Percentiles rank a stretch among this genome's conserved stretches.
phyloP scores from a whole-genome alignment of 208 protist species.

The Leptomonas pyrrhocoris region DNA sequence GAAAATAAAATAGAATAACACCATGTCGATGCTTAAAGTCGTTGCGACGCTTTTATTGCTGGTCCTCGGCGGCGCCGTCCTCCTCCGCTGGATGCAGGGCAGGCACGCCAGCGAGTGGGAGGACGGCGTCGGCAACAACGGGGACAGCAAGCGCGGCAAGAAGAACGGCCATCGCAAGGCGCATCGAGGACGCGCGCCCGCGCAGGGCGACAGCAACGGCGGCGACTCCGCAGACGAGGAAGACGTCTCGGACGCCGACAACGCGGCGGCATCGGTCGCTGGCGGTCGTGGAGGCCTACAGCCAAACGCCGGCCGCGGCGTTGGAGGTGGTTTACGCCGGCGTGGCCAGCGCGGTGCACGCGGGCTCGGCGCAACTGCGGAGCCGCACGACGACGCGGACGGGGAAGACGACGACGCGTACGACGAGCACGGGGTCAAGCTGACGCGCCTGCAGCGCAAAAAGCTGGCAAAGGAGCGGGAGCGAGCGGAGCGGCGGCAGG shows the following conservation, averaged over 20 bases:
- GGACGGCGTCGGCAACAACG: not conserved
- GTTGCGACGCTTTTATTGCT: slow-evolving; percentile 17
- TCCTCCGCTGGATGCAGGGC: slow-evolving; percentile 13
- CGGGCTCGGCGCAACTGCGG: not conserved
- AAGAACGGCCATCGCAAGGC: not conserved
- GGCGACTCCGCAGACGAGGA: no score
- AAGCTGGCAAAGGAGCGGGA: slow-evolving; percentile 66
- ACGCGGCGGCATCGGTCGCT: no score
- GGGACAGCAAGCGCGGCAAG: not conserved
- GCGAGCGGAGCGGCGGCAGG: slow-evolving; percentile 51
- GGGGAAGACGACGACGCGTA: slow-evolving; percentile 13
- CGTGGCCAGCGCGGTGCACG: not conserved
- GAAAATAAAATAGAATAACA: not conserved
- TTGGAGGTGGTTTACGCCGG: not conserved
- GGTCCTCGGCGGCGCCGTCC: not conserved
- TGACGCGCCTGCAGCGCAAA: slow-evolving; percentile 66
- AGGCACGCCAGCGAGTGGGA: slow-evolving; percentile 16
- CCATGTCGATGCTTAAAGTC: slow-evolving; percentile 16
- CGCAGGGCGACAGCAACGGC: not conserved
- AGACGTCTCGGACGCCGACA: no score
- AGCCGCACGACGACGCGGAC: slow-evolving; percentile 14
- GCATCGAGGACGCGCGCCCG: not conserved
- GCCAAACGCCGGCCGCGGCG: not conserved
- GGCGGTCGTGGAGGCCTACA: no score
- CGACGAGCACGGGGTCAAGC: slow-evolving; percentile 23